phyloP scores from a whole-genome alignment of 306 rosid genomes.

The Arachis stenosperma region DNA sequence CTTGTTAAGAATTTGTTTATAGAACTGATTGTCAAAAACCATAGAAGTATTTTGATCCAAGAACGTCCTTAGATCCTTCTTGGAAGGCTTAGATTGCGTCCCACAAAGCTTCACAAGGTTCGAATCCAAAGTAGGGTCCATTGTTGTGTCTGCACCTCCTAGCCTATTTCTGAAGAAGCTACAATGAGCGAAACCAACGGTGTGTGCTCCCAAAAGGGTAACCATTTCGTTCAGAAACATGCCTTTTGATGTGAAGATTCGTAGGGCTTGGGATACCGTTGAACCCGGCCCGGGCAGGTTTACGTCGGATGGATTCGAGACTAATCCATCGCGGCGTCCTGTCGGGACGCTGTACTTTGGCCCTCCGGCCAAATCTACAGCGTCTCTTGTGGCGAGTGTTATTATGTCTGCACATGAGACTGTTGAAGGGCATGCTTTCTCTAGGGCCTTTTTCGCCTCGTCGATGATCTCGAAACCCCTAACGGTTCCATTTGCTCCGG shows the following conservation, averaged over 20 bases:
- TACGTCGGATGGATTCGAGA: conserved; percentile 29
- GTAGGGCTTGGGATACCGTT: conserved; percentile 27
- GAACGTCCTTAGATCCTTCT: conserved; percentile 4
- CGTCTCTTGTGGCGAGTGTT: conserved; percentile 61
- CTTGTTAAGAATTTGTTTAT: conserved; percentile 34
- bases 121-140: conserved; percentile 48
- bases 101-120: conserved; percentile 29
- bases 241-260: conserved; percentile 39
- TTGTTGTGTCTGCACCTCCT: conserved; percentile 41
- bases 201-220: conserved; percentile 68
- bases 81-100: background rate
- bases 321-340: conserved; percentile 53
- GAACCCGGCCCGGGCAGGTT: conserved; percentile 49
- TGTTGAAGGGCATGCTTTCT: conserved; percentile 50
- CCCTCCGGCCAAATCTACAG: conserved; percentile 54
- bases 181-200: conserved; percentile 60
- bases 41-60: conserved; percentile 60
- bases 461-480: conserved; percentile 59
- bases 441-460: conserved; percentile 46
- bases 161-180: conserved; percentile 46
- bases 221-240: conserved; percentile 57
- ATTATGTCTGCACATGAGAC: conserved; percentile 71
- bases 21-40: conserved; percentile 52
- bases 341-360: conserved; percentile 51
- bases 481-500: conserved; percentile 49